Percentiles rank a stretch among this genome's conserved stretches.
Conservation (phyloP, 257 asterid genomes). For the Phtheirospermum japonicum region DNA sequence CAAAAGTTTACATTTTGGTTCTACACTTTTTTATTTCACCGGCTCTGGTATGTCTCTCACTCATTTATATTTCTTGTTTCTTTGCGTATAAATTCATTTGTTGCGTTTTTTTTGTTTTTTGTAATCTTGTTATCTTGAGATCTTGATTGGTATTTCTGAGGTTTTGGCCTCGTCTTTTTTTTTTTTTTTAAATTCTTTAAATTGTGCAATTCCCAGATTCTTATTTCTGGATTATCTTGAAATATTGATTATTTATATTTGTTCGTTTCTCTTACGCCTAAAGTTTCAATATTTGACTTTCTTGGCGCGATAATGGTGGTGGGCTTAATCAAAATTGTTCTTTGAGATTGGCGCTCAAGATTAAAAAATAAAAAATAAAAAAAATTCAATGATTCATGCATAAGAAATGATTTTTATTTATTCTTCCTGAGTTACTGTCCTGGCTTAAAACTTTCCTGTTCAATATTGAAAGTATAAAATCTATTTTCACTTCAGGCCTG, state of each 20-base stretch:
- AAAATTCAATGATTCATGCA: conserved; percentile 24
- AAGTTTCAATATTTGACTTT: no score
- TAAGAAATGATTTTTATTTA: background rate
- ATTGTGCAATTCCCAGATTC: background rate
- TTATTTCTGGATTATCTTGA: conserved; percentile 7
- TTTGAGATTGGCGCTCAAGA: no score
- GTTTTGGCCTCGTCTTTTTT: no score
- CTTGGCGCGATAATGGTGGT: no score
- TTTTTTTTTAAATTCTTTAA: background rate
- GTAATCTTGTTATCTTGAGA: conserved; percentile 13
- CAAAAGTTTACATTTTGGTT: conserved; percentile 4
- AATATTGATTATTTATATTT: background rate
- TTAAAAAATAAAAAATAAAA: no score
- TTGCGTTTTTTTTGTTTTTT: background rate
- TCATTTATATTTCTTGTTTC: conserved; percentile 4
- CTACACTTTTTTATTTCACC: background rate
- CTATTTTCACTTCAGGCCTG: background rate
- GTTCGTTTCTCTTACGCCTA: no score
- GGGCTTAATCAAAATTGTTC: no score
- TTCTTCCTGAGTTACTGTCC: background rate
- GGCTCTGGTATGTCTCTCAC: background rate
- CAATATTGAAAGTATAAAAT: background rate
- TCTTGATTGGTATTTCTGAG: conserved; percentile 14
- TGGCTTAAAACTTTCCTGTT: no score
- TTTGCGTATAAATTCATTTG: background rate